Percentiles rank a stretch among this genome's conserved stretches.
phyloP scores from a whole-genome alignment of 2,329 filamentous ascomycete genomes.

The Cryphonectria nitschkei region DNA sequence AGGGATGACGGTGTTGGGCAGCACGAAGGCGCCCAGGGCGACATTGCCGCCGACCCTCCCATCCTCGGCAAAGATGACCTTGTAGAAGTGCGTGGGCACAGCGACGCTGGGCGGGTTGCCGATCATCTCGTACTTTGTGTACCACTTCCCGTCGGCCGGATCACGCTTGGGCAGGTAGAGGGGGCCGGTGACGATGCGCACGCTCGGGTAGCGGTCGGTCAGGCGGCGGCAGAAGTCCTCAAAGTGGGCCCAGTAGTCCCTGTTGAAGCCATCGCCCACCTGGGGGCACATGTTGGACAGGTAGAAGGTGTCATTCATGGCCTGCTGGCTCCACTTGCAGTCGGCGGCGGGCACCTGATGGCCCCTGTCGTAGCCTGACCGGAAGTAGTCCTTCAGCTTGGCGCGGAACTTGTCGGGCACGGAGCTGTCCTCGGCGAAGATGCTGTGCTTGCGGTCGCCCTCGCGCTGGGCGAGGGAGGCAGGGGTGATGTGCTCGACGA shows the following conservation, averaged over 20 bases:
- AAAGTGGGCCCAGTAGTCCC: slow-evolving; percentile 99
- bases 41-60: slow-evolving; percentile 72
- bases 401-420: slow-evolving; percentile 89
- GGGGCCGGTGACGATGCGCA: slow-evolving; percentile 90
- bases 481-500: slow-evolving; percentile 93
- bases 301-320: slow-evolving; percentile 94
- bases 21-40: slow-evolving; percentile 88
- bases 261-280: slow-evolving; percentile 97
- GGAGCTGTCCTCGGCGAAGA: slow-evolving; percentile 77
- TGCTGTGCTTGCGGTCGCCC: slow-evolving; percentile 82
- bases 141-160: slow-evolving; percentile 86
- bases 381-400: slow-evolving; percentile 90
- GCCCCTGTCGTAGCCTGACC: slow-evolving; percentile 91
- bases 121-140: slow-evolving; percentile 93
- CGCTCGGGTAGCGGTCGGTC: slow-evolving; percentile 78
- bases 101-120: slow-evolving; percentile 91
- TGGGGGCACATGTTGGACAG: slow-evolving; percentile 98
- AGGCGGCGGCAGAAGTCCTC: slow-evolving; percentile 94
- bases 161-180: slow-evolving; percentile 89
- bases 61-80: slow-evolving; percentile 96
- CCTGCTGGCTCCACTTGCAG: slow-evolving; percentile 89
- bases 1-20: slow-evolving; percentile 87
- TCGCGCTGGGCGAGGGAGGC: slow-evolving; percentile 74
- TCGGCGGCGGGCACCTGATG: slow-evolving; percentile 98
- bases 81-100: slow-evolving; percentile 98